Percentiles rank a stretch among this genome's conserved stretches.
Evolutionary conservation across 129 eudicot genomes (phyloP).

Genomic region (Pseudognaphalium luteoalbum): DNA sequence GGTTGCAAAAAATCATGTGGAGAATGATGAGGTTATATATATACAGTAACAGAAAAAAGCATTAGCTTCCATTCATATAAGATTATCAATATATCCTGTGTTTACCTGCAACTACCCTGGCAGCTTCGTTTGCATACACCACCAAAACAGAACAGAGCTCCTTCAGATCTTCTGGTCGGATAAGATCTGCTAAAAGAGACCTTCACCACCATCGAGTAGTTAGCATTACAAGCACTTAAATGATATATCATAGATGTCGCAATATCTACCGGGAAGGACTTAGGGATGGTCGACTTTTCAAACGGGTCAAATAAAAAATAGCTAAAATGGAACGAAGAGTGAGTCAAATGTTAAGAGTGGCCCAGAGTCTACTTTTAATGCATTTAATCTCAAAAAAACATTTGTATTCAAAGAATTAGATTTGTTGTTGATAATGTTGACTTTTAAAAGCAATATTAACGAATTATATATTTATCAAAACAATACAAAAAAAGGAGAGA

Average conservation of each 20-base stretch:
- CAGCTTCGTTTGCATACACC: conserved; percentile 62
- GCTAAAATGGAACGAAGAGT: not conserved
- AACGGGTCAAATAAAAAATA: not conserved
- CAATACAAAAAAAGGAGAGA: too few species aligned
- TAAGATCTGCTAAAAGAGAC: conserved; percentile 64
- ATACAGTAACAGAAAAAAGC: conserved; percentile 15
- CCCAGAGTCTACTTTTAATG: not conserved
- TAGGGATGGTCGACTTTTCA: not conserved
- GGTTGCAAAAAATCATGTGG: not conserved
- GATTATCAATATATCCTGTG: not conserved
- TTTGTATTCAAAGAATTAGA: not conserved
- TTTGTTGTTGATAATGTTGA: not conserved
- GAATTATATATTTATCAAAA: too few species aligned
- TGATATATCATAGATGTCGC: conserved; percentile 12
- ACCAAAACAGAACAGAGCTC: conserved; percentile 76
- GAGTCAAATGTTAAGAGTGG: conserved; percentile 1
- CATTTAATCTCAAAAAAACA: not conserved
- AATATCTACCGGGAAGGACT: not conserved
- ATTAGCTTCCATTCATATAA: not conserved
- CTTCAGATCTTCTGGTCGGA: conserved; percentile 54
- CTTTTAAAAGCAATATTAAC: too few species aligned
- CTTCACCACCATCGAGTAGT: conserved; percentile 47
- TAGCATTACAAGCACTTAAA: conserved; percentile 16
- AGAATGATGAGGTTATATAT: conserved; percentile 8
- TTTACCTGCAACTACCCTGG: conserved; percentile 38